Evolutionary conservation across 2,329 filamentous ascomycete genomes (phyloP).

Genomic region (Xylariaceae sp.): DNA sequence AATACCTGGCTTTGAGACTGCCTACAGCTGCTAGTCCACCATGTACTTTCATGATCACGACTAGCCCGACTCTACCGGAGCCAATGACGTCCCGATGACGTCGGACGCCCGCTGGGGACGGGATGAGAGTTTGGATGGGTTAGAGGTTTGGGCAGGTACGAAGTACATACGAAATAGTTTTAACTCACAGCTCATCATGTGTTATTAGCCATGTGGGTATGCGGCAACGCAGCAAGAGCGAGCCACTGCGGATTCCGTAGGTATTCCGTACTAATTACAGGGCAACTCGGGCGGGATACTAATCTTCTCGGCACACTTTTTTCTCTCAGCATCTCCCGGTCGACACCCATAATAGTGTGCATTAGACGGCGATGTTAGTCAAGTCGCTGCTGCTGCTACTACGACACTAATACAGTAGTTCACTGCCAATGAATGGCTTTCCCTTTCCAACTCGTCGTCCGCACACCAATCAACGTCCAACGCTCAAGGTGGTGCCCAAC

Average conservation of each 20-base stretch:
- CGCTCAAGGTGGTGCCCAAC: not conserved
- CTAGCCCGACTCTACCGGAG: not conserved
- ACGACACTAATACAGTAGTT: no score
- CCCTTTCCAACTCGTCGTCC: conserved; percentile 3
- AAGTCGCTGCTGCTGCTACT: no score
- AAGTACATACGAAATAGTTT: not conserved
- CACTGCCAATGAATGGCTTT: not conserved
- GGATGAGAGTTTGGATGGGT: conserved; percentile 2
- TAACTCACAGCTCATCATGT: conserved; percentile 4
- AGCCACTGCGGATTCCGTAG: no score
- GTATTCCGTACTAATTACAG: no score
- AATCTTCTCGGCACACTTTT: no score
- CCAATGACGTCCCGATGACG: conserved; percentile 9
- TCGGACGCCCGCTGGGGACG: not conserved
- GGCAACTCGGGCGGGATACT: no score
- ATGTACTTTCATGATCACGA: not conserved
- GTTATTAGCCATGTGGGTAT: conserved; percentile 8
- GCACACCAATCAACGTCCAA: conserved; percentile 13
- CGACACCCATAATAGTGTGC: no score
- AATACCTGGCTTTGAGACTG: not conserved
- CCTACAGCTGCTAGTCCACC: not conserved
- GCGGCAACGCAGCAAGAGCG: conserved; percentile 1
- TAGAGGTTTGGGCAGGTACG: not conserved
- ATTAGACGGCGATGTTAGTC: no score
- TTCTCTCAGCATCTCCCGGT: no score